Evolutionary conservation across 106 monocot species (phyloP), one percentile per base, ranked within the genome.

Genomic region (Cymbidium sinense): DNA sequence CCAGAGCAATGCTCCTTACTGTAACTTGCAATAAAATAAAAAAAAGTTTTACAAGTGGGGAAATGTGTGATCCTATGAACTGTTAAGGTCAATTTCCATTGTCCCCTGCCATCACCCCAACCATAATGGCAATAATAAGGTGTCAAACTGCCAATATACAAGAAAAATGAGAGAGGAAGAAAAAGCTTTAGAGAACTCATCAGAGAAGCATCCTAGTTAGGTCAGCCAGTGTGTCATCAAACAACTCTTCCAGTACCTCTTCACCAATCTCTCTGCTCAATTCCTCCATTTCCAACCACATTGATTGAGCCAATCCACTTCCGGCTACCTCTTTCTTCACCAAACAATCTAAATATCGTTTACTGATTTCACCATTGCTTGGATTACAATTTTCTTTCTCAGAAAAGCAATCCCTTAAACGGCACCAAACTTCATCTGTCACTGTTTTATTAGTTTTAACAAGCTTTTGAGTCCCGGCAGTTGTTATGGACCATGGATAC

Each of bases 231-330:
- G 79, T 78, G 52, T 91, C 94, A 36, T 23, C 43, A 20, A 94
- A 73, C 75, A 94, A 74, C 50, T 89, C 87, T 33, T 89, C 84
- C 36, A 89, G 70, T 70, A 94, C 36, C 74, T 77, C n/a, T 36
- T 67, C 75, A 17, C 80, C 78, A 28, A 94, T 82, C 47, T 84
- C 89, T 39, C 29, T 70, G 9, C 78, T 33, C 34, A 89, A 39
- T 62, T 91, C 89, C 34, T 85, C 81, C n/a, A 84, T 43, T 70
- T 87, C 86, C 39, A 36, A 70, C 52, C 74, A 67, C 82, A 84
- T 76, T 70, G 69, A 77, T 74, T 89, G 84, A 61, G 5, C 58
- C 84, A 87, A 89, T 54, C 50, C 79, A 9, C 28, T 76, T 43
- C 89, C 85, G 43, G 50, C 76, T 13, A 86, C 64, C 55, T 89